These are phyloP conservation scores for Bothriochloa decipiens DNA, from an alignment of 176 grass and related monocot genomes.

Conservation along the genomic window DNA sequence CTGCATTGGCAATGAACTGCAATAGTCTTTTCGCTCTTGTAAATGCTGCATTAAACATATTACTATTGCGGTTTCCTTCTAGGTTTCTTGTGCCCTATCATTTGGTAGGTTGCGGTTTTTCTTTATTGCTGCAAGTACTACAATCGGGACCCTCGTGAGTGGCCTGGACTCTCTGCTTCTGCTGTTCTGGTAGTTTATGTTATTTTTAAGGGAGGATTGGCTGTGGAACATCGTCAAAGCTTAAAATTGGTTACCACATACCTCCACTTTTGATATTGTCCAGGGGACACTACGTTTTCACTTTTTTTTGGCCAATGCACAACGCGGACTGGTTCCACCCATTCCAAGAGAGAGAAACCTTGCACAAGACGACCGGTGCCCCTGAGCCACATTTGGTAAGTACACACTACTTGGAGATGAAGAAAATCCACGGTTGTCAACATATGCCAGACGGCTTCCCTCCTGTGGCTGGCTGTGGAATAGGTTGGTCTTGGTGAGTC, in stretches of 20 bases:
- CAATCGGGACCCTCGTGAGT: slow-evolving; percentile 85
- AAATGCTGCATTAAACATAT: slow-evolving; percentile 32
- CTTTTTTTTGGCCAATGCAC: no score
- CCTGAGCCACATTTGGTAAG: no score
- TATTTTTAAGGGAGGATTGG: no score
- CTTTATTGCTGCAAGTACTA: slow-evolving; percentile 92
- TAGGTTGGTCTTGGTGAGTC: slow-evolving; percentile 95
- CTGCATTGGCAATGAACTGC: background rate
- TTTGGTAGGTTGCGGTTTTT: slow-evolving; percentile 78
- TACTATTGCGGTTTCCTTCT: slow-evolving; percentile 75
- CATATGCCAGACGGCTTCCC: slow-evolving; percentile 76
- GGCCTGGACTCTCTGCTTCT: slow-evolving; percentile 86
- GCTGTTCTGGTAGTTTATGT: no score
- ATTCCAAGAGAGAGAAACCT: no score
- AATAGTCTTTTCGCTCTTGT: background rate
- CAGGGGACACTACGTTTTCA: no score
- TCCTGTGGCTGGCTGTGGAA: slow-evolving; percentile 93
- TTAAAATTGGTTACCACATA: no score
- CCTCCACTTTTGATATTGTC: no score
- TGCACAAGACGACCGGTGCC: no score
- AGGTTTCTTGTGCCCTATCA: slow-evolving; percentile 90
- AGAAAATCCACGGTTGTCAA: slow-evolving; percentile 80
- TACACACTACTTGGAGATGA: slow-evolving; percentile 79
- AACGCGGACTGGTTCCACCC: no score
- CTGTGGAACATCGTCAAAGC: no score